Evolutionary conservation across 1,284 basidiomycete genomes (phyloP).

Genomic region (Cryptococcus maquisensis): DNA sequence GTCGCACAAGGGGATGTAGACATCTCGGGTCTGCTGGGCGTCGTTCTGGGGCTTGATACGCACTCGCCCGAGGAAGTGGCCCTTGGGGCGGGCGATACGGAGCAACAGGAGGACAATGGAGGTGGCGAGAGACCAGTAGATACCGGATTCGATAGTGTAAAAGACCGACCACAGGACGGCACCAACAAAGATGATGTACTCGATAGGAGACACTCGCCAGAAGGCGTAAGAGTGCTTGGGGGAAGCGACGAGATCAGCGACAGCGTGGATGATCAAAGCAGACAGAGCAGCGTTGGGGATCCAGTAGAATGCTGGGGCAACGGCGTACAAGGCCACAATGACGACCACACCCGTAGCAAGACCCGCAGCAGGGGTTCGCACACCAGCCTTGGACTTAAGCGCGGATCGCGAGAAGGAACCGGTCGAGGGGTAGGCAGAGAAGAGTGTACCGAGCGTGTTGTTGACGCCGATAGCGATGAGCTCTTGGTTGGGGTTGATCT

Average conservation of each 20-base stretch:
- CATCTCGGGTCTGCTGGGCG: conserved; percentile 48
- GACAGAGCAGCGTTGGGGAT: conserved; percentile 63
- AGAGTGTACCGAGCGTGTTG: conserved; percentile 66
- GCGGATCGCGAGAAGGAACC: conserved; percentile 98
- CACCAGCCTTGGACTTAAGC: conserved; percentile 91
- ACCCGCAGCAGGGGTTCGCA: conserved; percentile 88
- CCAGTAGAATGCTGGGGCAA: conserved; percentile 77
- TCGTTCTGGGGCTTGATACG: conserved; percentile 52
- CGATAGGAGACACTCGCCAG: conserved; percentile 91
- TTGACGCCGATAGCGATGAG: conserved; percentile 93
- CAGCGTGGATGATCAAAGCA: conserved; percentile 93
- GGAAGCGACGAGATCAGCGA: conserved; percentile 84
- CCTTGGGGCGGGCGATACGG: conserved; percentile 86
- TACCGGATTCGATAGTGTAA: conserved; percentile 85
- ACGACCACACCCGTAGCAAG: conserved; percentile 83
- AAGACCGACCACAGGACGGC: conserved; percentile 87
- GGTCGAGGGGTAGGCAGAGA: conserved; percentile 91
- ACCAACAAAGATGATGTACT: conserved; percentile 78
- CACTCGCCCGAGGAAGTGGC: conserved; percentile 82
- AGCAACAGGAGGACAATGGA: conserved; percentile 81
- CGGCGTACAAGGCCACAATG: conserved; percentile 87
- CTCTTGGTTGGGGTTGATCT: conserved; percentile 96
- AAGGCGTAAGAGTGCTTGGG: conserved; percentile 83
- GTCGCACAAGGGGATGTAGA: conserved; percentile 70
- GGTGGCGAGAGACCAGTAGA: conserved; percentile 81